Evolutionary conservation across 2,329 filamentous ascomycete species (phyloP), one percentile per base, ranked within the genome.

Genomic region (Talaromyces islandicus): DNA sequence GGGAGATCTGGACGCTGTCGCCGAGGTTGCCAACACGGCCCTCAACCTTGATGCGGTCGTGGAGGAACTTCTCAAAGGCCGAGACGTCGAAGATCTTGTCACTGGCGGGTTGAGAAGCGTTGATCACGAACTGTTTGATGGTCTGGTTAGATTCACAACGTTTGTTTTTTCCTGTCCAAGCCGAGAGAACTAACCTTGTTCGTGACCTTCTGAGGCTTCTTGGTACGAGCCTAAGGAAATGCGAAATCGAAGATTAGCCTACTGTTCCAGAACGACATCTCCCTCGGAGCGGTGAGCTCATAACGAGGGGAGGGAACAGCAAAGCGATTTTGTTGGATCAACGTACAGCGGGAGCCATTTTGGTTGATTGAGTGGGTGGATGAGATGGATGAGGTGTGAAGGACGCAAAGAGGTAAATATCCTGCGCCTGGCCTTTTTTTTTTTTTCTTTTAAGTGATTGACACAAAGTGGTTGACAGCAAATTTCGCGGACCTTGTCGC

Each of bases 51-150:
- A 99, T 96, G 83, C 90, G 92, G 83, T 97, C 94, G 87, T 97
- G 92, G 67, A 99, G 90, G 90, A 99, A 99, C 88, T 97, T 97
- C 85, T 97, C 92, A 80, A 99, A 99, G 71, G 92, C 92, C 74
- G 90, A 88, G 79, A 96, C 88, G 81, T 99, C 94, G 88, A 99
- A 97, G 87, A 99, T 99, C 89, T 97, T 97, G 87, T 99, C 94
- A 84, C 87, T 90, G 72, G 92, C 92, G 74, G 94, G 94, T 84
- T 97, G 93, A 75, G 91, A 92, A 80, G 92, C 93, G 85, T 99
- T 96, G 90, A 99, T 97, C 85, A 96, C 88, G 88, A 91, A 99
- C 93, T 95, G 51, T 52, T 9, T 19, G 54, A 19, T 53, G 59
- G 38, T 7, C 60, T 43, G 62, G 24, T 62, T 67, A 60, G 46